phyloP scores from a whole-genome alignment of 1,139 yeast species.

The Yamadazyma spencermartinsiae region DNA sequence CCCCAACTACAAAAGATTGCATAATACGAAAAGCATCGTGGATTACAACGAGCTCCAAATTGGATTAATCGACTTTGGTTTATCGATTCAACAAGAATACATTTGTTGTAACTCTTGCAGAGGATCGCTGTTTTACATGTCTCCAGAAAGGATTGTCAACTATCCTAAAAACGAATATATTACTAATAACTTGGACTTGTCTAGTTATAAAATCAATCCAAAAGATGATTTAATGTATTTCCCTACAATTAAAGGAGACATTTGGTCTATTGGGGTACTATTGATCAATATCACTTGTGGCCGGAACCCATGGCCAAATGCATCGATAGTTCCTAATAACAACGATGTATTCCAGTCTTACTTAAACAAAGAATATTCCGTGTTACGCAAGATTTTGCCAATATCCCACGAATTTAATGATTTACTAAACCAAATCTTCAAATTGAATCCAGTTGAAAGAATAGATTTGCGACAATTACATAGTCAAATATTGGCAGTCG shows the following conservation, averaged over 20 bases:
- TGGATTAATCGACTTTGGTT: slow-evolving; percentile 81
- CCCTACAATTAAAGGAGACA: slow-evolving; percentile 80
- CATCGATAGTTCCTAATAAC: slow-evolving; percentile 58
- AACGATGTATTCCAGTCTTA: slow-evolving; percentile 57
- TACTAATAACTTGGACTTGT: slow-evolving; percentile 30
- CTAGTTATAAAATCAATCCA: slow-evolving; percentile 20
- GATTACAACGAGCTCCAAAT: slow-evolving; percentile 60
- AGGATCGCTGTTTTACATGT: slow-evolving; percentile 90
- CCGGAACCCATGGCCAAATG: slow-evolving; percentile 90
- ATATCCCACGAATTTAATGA: slow-evolving; percentile 60
- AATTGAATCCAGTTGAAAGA: slow-evolving; percentile 64
- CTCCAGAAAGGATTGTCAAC: slow-evolving; percentile 77
- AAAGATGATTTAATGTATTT: slow-evolving; percentile 30
- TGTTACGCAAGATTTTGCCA: slow-evolving; percentile 55
- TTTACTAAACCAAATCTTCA: slow-evolving; percentile 56
- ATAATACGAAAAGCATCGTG: slow-evolving; percentile 18
- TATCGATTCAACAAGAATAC: slow-evolving; percentile 61
- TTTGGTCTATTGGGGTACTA: slow-evolving; percentile 87
- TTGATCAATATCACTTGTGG: slow-evolving; percentile 78
- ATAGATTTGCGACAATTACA: slow-evolving; percentile 51
- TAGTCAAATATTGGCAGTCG: slow-evolving; percentile 39
- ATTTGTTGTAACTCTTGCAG: slow-evolving; percentile 76
- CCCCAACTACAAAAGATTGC: slow-evolving; percentile 24
- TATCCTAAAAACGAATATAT: slow-evolving; percentile 35
- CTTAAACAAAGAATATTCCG: slow-evolving; percentile 27